Evolutionary conservation across 805 yeast species (phyloP).

Genomic region (Candida corydali): DNA sequence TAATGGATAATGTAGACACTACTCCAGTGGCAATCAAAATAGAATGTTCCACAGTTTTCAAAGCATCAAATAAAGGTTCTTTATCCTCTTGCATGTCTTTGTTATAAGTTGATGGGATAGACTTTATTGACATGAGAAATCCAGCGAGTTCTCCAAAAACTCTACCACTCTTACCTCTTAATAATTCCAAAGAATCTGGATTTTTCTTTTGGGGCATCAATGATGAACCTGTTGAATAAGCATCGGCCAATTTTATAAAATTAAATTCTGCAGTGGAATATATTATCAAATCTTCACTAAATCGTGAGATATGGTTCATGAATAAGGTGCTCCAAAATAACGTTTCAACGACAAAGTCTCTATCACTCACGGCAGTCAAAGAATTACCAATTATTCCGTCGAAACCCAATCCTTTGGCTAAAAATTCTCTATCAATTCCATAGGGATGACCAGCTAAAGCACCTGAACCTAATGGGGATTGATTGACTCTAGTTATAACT

Average conservation of each 20-base stretch:
- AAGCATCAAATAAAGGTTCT: constrained; percentile 93
- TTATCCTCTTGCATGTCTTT: constrained; percentile 99
- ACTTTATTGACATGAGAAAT: constrained; percentile 91
- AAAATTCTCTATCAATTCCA: constrained; percentile 92
- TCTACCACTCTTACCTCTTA: constrained; percentile 97
- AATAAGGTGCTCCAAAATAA: constrained; percentile 93
- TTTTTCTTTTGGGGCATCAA: constrained; percentile 99
- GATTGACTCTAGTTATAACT: constrained; percentile 76
- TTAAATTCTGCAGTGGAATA: constrained; percentile 98
- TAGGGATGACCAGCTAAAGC: constrained; percentile 99
- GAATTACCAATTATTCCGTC: constrained; percentile 90
- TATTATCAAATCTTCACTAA: constrained; percentile 90
- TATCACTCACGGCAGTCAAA: constrained; percentile 92
- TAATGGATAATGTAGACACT: constrained; percentile 75
- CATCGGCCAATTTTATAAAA: constrained; percentile 88
- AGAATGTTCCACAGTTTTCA: constrained; percentile 90
- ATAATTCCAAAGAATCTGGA: constrained; percentile 91
- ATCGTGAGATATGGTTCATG: constrained; percentile 93
- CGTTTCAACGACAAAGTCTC: constrained; percentile 95
- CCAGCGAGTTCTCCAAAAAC: constrained; percentile 95
- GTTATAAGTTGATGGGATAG: constrained; percentile 97
- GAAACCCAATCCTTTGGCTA: constrained; percentile 80
- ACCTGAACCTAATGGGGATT: constrained; percentile 92
- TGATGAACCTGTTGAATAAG: constrained; percentile 97
- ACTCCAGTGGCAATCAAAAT: constrained; percentile 95